Conservation (phyloP, 352 stramenopile genomes). For the Pythium oligandrum region DNA sequence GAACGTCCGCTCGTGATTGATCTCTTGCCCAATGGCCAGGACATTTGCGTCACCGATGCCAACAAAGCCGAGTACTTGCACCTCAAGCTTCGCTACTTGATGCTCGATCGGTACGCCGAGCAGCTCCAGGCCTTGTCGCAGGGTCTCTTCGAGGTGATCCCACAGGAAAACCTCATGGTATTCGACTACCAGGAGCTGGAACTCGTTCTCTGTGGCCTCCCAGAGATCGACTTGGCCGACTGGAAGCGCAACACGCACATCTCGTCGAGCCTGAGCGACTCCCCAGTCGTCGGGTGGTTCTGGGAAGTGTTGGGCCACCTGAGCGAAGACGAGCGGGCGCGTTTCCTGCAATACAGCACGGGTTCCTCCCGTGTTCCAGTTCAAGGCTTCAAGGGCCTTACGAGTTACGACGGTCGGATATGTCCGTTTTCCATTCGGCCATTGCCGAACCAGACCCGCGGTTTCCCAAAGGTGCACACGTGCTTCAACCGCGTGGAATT, state of each 20-base stretch:
- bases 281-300: conserved; percentile 61
- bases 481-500: conserved; percentile 84
- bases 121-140: conserved; percentile 87
- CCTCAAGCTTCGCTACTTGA: conserved; percentile 93
- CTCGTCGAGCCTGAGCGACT: conserved; percentile 37
- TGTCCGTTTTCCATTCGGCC: conserved; percentile 67
- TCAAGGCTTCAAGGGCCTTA: conserved; percentile 79
- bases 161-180: conserved; percentile 93
- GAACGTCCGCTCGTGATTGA: conserved; percentile 61
- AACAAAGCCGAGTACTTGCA: conserved; percentile 95
- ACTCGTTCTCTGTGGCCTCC: conserved; percentile 76
- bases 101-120: conserved; percentile 90
- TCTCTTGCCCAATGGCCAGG: conserved; percentile 42
- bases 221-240: conserved; percentile 86
- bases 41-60: conserved; percentile 89
- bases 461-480: conserved; percentile 76
- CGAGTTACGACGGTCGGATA: conserved; percentile 80
- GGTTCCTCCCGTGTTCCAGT: conserved; percentile 81
- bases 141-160: conserved; percentile 97
- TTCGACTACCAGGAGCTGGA: conserved; percentile 99
- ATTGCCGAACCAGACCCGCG: conserved; percentile 48
- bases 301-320: conserved; percentile 63
- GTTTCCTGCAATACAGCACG: conserved; percentile 84
- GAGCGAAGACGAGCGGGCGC: conserved; percentile 67
- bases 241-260: conserved; percentile 80